phyloP scores from a whole-genome alignment of 1,284 basidiomycete species.

The Lentinula novae-zelandiae region DNA sequence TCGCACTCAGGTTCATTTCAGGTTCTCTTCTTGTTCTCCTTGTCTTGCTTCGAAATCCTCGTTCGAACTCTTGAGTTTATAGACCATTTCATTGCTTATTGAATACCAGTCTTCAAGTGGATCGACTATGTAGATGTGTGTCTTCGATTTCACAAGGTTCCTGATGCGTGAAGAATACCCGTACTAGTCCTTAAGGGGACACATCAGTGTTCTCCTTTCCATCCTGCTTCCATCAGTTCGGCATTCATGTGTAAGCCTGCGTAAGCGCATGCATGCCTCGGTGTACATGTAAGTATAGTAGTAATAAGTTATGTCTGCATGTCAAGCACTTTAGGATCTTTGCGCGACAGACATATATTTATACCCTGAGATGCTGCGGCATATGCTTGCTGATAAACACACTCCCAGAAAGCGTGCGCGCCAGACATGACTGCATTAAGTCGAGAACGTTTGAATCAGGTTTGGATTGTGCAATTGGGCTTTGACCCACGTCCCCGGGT shows the following conservation, averaged over 20 bases:
- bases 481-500: background rate
- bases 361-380: background rate
- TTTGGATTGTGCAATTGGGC: background rate
- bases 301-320: background rate
- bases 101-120: background rate
- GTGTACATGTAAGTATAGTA: background rate
- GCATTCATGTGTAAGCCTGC: constrained; percentile 1
- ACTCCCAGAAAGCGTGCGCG: background rate
- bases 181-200: constrained; percentile 14
- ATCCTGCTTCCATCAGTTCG: constrained; percentile 9
- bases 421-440: background rate
- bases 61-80: no score
- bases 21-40: background rate
- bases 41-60: background rate
- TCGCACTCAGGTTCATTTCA: no score
- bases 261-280: background rate
- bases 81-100: no score
- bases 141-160: background rate
- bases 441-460: background rate
- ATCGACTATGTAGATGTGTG: background rate
- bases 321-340: constrained; percentile 1
- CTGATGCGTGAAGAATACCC: background rate
- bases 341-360: background rate
- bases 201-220: constrained; percentile 10
- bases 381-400: background rate